These are phyloP conservation scores for Ogataea henricii DNA, from an alignment of 805 yeast genomes.

Conservation along the genomic window DNA sequence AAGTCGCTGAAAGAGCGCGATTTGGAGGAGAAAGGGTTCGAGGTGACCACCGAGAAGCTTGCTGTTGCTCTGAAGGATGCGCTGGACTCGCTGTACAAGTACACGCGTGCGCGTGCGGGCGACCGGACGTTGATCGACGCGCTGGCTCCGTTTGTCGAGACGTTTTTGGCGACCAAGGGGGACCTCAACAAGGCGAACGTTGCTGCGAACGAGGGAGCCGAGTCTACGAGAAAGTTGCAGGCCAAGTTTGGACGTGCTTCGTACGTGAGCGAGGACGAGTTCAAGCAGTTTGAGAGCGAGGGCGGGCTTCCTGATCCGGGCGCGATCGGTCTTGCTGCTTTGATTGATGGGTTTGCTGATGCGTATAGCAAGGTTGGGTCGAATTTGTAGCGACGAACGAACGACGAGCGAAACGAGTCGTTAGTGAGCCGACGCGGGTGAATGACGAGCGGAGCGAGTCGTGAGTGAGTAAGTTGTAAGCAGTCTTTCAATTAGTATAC, in stretches of 20 bases:
- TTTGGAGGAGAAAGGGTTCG: constrained; percentile 26
- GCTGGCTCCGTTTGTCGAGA: constrained; percentile 79
- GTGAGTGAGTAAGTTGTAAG: too few relatives aligned
- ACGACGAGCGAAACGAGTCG: neutral
- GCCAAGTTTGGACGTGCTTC: constrained; percentile 95
- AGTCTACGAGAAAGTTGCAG: constrained; percentile 66
- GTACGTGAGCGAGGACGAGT: constrained; percentile 69
- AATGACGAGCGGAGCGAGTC: too few relatives aligned
- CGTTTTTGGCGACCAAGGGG: constrained; percentile 46
- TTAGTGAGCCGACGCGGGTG: neutral
- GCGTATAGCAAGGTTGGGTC: constrained; percentile 21
- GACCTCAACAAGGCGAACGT: constrained; percentile 61
- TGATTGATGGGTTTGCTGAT: constrained; percentile 34
- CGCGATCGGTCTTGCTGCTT: constrained; percentile 73
- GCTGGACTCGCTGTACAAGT: constrained; percentile 71
- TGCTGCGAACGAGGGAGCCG: constrained; percentile 77
- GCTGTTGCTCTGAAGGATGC: constrained; percentile 59
- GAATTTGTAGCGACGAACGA: neutral
- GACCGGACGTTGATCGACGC: constrained; percentile 91
- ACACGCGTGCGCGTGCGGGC: constrained; percentile 86
- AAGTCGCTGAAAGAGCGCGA: constrained; percentile 49
- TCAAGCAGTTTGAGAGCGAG: constrained; percentile 47
- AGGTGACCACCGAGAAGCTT: constrained; percentile 38
- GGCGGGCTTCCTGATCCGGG: constrained; percentile 96
- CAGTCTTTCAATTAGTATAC: too few relatives aligned